Conservation (phyloP, 495 filamentous ascomycete genomes). For the Amorphotheca resinae region DNA sequence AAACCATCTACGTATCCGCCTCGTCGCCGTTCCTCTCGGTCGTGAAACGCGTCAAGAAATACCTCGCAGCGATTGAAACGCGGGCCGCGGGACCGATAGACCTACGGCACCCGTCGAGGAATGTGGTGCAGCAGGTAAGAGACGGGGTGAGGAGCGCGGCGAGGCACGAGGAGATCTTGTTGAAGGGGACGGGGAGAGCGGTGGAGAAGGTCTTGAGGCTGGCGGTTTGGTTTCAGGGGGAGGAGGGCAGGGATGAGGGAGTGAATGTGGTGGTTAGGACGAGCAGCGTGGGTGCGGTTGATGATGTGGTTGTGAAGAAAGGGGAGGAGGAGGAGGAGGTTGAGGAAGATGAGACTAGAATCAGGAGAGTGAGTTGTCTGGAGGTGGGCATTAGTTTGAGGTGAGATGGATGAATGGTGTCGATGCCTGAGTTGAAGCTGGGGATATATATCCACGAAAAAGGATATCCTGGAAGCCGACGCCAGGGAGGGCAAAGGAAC, state of each 20-base stretch:
- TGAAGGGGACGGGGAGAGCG: conserved; percentile 71
- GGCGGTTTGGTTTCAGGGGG: conserved; percentile 49
- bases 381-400: conserved; percentile 51
- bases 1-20: conserved; percentile 69
- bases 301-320: conserved; percentile 49
- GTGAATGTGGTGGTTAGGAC: conserved; percentile 44
- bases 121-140: conserved; percentile 14
- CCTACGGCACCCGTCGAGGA: not conserved
- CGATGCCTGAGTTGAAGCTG: too few species aligned
- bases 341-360: conserved; percentile 47
- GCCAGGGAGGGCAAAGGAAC: too few species aligned
- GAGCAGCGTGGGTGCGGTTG: conserved; percentile 53
- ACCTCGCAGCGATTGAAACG: conserved; percentile 51
- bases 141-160: conserved; percentile 1
- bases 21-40: conserved; percentile 68
- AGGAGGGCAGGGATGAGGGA: conserved; percentile 36
- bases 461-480: too few species aligned
- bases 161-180: conserved; percentile 39
- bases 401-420: too few species aligned
- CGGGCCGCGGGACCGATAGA: conserved; percentile 30
- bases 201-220: conserved; percentile 58
- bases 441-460: too few species aligned
- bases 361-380: conserved; percentile 52
- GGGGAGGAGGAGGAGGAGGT: conserved; percentile 29
- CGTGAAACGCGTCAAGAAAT: conserved; percentile 65